Percentiles rank a stretch among this genome's conserved stretches.
These are phyloP conservation scores for Populus alba DNA, from an alignment of 345 rosid species.

Conservation along the genomic window DNA sequence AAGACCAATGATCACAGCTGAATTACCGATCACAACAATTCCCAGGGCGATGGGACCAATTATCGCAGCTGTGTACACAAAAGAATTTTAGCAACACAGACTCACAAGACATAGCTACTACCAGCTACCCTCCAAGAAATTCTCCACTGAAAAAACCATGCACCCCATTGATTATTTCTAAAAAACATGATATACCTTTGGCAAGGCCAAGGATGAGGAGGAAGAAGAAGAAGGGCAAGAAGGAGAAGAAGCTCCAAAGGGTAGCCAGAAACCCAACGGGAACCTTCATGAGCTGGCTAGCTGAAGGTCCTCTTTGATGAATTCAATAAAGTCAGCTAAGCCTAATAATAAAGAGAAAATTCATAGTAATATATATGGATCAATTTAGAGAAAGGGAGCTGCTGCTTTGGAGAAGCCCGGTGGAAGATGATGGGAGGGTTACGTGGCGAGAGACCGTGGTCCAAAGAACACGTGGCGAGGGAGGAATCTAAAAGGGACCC, in stretches of 20 bases:
- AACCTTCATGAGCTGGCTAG: slow-evolving; percentile 42
- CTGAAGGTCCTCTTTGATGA: no score
- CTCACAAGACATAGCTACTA: no score
- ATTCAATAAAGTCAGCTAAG: no score
- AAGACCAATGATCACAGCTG: slow-evolving; percentile 62
- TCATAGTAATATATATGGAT: no score
- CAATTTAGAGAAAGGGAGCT: no score
- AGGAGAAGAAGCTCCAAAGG: slow-evolving; percentile 66
- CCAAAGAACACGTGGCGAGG: slow-evolving; percentile 19
- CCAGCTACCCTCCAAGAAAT: no score
- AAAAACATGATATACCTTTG: slow-evolving; percentile 36
- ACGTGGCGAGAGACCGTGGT: slow-evolving; percentile 25
- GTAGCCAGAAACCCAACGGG: slow-evolving; percentile 59
- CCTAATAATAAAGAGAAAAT: no score
- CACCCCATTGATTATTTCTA: no score
- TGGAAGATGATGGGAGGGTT: background rate
- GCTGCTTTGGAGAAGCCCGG: background rate
- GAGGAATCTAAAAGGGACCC: background rate
- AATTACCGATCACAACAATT: slow-evolving; percentile 52
- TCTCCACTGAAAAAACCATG: no score
- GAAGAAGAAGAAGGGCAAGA: slow-evolving; percentile 67
- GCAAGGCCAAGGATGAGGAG: slow-evolving; percentile 58
- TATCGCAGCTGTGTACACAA: slow-evolving; percentile 38
- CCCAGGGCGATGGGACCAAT: slow-evolving; percentile 53
- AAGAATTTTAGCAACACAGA: background rate